phyloP scores from a whole-genome alignment of 495 filamentous ascomycete genomes.

The Neurospora sp. region DNA sequence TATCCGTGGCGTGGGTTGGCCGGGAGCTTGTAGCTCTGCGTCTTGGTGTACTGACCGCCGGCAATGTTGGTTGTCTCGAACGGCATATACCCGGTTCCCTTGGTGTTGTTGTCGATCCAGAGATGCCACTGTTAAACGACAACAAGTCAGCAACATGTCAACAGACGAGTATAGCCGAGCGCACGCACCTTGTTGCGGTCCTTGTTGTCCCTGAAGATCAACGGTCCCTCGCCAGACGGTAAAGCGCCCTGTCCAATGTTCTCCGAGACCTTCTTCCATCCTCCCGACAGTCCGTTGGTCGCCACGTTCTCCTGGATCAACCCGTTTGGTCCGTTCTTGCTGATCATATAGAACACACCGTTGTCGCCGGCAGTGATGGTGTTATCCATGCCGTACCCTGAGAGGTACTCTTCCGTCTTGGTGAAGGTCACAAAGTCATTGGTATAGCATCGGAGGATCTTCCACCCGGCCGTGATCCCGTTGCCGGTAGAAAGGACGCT shows the following conservation, averaged over 20 bases:
- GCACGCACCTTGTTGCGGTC: background rate
- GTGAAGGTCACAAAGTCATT: background rate
- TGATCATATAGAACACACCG: background rate
- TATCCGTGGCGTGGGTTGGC: conserved; percentile 3
- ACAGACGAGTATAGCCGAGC: background rate
- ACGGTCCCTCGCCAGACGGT: conserved; percentile 2
- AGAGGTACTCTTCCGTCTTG: background rate
- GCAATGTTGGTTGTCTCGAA: conserved; percentile 1
- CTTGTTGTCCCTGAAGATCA: conserved; percentile 3
- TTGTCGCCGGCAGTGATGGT: background rate
- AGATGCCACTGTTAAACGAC: conserved; percentile 1
- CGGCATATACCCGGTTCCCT: conserved; percentile 1
- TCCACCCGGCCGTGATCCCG: background rate
- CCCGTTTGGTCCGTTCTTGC: conserved; percentile 2
- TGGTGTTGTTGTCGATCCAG: conserved; percentile 3
- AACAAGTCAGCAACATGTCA: background rate
- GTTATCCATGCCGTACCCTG: background rate
- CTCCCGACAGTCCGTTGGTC: background rate
- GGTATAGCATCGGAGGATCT: background rate
- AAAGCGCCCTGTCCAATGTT: background rate
- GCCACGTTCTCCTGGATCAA: conserved; percentile 2
- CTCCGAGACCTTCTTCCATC: conserved; percentile 1
- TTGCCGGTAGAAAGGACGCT: background rate
- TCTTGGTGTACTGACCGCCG: background rate
- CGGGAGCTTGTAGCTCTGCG: background rate